Percentiles rank a stretch among this genome's conserved stretches.
These are phyloP conservation scores for Salmacisia buchloeana DNA, from an alignment of 1,284 basidiomycete species.

Conservation along the genomic window DNA sequence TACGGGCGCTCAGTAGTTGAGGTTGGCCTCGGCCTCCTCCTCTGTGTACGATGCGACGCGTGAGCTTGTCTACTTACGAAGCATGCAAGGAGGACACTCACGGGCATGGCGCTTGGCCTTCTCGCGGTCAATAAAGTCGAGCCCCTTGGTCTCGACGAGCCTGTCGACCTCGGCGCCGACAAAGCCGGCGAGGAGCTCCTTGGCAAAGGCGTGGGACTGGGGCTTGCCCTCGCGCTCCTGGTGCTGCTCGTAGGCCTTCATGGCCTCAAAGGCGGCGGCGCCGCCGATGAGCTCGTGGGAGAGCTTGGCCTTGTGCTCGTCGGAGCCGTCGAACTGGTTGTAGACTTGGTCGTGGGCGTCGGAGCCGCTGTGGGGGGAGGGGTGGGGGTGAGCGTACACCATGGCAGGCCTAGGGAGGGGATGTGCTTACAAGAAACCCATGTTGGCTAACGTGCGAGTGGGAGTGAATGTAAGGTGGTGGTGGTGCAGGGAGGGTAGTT, in stretches of 20 bases:
- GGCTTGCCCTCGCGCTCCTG: slow-evolving; percentile 49
- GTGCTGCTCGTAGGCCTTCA: slow-evolving; percentile 59
- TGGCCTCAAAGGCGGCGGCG: slow-evolving; percentile 52
- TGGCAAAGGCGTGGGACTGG: slow-evolving; percentile 51
- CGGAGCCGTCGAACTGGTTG: slow-evolving; percentile 6
- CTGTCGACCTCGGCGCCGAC: slow-evolving; percentile 41
- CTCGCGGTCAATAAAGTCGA: slow-evolving; percentile 55
- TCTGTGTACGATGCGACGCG: too few species aligned
- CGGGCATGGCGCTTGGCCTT: slow-evolving; percentile 54
- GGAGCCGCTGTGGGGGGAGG: neutral
- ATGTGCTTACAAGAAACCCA: slow-evolving; percentile 4
- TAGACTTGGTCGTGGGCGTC: slow-evolving; percentile 3
- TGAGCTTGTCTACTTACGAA: too few species aligned
- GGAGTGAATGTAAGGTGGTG: neutral
- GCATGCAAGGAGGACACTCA: neutral
- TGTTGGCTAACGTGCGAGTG: neutral
- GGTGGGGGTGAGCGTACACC: neutral
- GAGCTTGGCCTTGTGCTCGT: slow-evolving; percentile 35
- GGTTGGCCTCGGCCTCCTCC: too few species aligned
- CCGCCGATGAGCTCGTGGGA: slow-evolving; percentile 64
- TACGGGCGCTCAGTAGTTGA: too few species aligned
- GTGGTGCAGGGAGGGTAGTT: neutral
- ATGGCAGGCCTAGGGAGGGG: neutral
- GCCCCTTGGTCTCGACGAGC: slow-evolving; percentile 52
- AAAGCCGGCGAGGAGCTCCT: slow-evolving; percentile 53